Evolutionary conservation across 345 rosid genomes (phyloP), one percentile per base, ranked within the genome.

Genomic region (Clausena lansium): DNA sequence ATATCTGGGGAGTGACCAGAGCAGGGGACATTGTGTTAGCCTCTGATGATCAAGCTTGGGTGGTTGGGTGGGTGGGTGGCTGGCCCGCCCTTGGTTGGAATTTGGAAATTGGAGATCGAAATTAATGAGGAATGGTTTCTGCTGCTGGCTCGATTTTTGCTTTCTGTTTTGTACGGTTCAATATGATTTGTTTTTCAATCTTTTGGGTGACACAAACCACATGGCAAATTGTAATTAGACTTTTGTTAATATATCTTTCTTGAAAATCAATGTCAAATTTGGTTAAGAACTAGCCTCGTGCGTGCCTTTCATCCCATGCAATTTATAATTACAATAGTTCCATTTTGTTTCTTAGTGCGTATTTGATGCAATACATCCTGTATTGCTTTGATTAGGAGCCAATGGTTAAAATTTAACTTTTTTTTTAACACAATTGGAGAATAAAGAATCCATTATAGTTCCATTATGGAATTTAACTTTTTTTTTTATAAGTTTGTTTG

Each of bases 211-310:
- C 72, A 71, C 52, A 10, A 41, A 62, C 58, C 41, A 67, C 76
- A 67, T 80, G 79, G 55, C 71, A 80, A 84, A 63, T 52, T 82
- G 84, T 80, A 82, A 76, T 80, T 78, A 78, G 4, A 52, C 38
- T 57, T 39, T 59, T n/a, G n/a, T n/a, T n/a, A n/a, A n/a, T n/a
- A n/a, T n/a, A n/a, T n/a, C n/a, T n/a, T n/a, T n/a, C n/a, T 77
- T 80, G 5, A 39, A 54, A 52, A 50, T 76, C 65, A 24, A 67
- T 36, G 30, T n/a, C 15, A 25, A 52, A 7, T 22, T 68, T 33
- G 54, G 25, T 61, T 0, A 52, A 8, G 17, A 13, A 20, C 28
- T 62, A 2, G 15, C 47, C 14, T 11, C 4, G 47, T 10, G 32
- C 41, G 11, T 52, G 73, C 33, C 27, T 27, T 69, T 15, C 58